Percentiles rank a stretch among this genome's conserved stretches.
phyloP scores from a whole-genome alignment of 2,329 filamentous ascomycete genomes.

The Calonectria ilicicola region DNA sequence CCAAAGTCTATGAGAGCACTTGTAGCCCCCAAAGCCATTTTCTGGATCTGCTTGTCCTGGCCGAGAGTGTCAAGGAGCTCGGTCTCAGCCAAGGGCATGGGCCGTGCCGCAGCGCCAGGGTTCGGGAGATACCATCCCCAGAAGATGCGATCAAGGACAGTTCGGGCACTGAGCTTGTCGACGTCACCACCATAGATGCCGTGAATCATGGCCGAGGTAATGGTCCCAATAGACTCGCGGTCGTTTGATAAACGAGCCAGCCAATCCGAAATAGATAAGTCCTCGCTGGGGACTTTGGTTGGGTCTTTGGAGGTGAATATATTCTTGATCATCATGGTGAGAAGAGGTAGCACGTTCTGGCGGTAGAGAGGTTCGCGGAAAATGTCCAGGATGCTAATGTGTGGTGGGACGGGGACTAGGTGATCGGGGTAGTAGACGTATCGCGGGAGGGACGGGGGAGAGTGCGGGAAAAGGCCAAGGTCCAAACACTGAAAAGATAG shows the following conservation, averaged over 20 bases:
- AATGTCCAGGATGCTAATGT: slow-evolving; percentile 39
- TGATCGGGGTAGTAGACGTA: slow-evolving; percentile 92
- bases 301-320: slow-evolving; percentile 21
- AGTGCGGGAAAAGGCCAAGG: slow-evolving; percentile 57
- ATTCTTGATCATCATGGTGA: slow-evolving; percentile 40
- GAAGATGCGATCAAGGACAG: slow-evolving; percentile 56
- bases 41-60: slow-evolving; percentile 44
- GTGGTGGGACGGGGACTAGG: slow-evolving; percentile 53
- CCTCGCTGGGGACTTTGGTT: slow-evolving; percentile 34
- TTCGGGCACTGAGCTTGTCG: slow-evolving; percentile 80
- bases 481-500: slow-evolving; percentile 47
- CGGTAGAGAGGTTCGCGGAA: slow-evolving; percentile 49
- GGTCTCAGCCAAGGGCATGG: slow-evolving; percentile 47
- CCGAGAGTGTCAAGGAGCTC: slow-evolving; percentile 44
- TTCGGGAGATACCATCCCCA: slow-evolving; percentile 46
- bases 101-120: slow-evolving; percentile 55
- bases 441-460: slow-evolving; percentile 64
- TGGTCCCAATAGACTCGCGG: slow-evolving; percentile 70
- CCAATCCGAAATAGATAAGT: slow-evolving; percentile 53
- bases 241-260: slow-evolving; percentile 46
- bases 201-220: slow-evolving; percentile 82
- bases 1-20: slow-evolving; percentile 52
- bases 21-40: slow-evolving; percentile 46
- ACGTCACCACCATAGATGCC: slow-evolving; percentile 95
- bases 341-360: slow-evolving; percentile 43